Evolutionary conservation across 192 early-diverging fungal species (phyloP).

Genomic region (Kappamyces sp.): DNA sequence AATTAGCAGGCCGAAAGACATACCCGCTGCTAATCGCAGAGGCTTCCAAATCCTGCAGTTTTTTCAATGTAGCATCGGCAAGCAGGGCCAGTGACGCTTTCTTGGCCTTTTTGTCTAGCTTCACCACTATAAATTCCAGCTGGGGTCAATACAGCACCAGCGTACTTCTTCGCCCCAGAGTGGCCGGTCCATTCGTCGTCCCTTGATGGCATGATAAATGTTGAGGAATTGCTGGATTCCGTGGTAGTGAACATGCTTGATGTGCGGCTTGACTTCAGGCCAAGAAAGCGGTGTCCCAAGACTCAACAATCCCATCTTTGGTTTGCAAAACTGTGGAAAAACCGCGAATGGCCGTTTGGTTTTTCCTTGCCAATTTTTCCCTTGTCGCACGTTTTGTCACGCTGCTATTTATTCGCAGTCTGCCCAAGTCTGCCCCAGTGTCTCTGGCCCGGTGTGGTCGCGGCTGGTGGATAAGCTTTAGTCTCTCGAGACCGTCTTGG

Average conservation of each 20-base stretch:
- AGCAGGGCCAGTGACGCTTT: slow-evolving; percentile 67
- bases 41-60: slow-evolving; percentile 67
- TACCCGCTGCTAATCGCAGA: slow-evolving; percentile 47
- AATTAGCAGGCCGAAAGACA: slow-evolving; percentile 13
- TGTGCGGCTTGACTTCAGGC: slow-evolving; percentile 79
- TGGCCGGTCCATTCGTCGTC: slow-evolving; percentile 69
- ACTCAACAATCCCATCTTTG: slow-evolving; percentile 95
- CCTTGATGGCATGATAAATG: slow-evolving; percentile 78
- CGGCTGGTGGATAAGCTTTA: too few species aligned
- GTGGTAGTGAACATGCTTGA: slow-evolving; percentile 79
- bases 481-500: too few species aligned
- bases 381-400: too few species aligned
- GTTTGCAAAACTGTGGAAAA: too few species aligned
- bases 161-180: slow-evolving; percentile 96
- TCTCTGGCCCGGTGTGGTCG: too few species aligned
- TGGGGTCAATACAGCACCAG: slow-evolving; percentile 20
- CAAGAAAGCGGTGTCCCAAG: slow-evolving; percentile 96
- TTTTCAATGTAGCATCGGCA: slow-evolving; percentile 72
- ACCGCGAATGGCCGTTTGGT: too few species aligned
- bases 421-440: too few species aligned
- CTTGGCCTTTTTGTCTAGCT: slow-evolving; percentile 65
- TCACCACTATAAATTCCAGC: slow-evolving; percentile 91
- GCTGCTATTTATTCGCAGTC: too few species aligned
- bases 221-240: slow-evolving; percentile 92
- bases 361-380: too few species aligned